Conservation (phyloP, 2,329 filamentous ascomycete genomes). For the Annulohypoxylon truncatum region DNA sequence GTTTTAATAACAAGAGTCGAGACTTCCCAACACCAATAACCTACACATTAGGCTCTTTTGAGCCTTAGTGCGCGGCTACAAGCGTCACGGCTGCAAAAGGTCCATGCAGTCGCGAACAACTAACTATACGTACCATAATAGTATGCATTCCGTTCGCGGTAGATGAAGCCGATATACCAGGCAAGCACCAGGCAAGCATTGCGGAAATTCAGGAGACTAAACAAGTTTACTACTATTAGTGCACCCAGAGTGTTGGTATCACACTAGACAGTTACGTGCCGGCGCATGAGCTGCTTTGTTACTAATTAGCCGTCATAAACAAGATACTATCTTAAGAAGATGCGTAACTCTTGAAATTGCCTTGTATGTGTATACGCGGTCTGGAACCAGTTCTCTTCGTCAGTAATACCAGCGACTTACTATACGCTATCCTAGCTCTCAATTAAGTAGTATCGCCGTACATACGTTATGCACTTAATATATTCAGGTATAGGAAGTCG, state of each 20-base stretch:
- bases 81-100: conserved; percentile 43
- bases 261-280: conserved; percentile 47
- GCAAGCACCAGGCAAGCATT: conserved; percentile 2
- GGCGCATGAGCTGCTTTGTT: conserved; percentile 44
- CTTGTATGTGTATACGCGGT: conserved; percentile 27
- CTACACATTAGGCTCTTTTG: conserved; percentile 28
- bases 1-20: conserved; percentile 28
- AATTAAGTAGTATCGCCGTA: background rate
- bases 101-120: conserved; percentile 44
- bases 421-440: conserved; percentile 35
- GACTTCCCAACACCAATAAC: conserved; percentile 31
- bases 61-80: conserved; percentile 36
- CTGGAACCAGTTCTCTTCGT: conserved; percentile 30
- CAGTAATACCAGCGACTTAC: conserved; percentile 26
- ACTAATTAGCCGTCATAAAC: conserved; percentile 46
- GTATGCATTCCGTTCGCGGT: conserved; percentile 21
- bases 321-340: conserved; percentile 42
- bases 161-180: conserved; percentile 31
- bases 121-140: background rate
- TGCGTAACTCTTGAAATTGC: conserved; percentile 22
- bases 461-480: conserved; percentile 1
- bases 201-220: conserved; percentile 14
- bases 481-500: background rate
- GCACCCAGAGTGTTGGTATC: conserved; percentile 48
- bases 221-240: conserved; percentile 29